Percentiles rank a stretch among this genome's conserved stretches.
phyloP scores from a whole-genome alignment of 2,329 filamentous ascomycete species.

The Chlorencoelia australis region DNA sequence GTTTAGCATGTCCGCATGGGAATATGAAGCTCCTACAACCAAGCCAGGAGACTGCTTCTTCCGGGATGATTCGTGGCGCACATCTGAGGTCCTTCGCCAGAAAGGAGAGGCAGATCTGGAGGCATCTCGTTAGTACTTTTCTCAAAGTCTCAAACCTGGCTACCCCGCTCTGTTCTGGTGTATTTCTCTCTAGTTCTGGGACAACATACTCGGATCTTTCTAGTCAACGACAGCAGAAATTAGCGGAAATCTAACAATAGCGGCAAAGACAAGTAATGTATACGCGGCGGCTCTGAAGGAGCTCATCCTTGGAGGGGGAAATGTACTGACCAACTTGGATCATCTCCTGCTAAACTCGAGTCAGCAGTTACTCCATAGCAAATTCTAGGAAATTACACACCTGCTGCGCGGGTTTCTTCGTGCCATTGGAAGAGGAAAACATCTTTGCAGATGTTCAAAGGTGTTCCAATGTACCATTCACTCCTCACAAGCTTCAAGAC shows the following conservation, averaged over 20 bases:
- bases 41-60: slow-evolving; percentile 50
- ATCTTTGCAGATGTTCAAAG: slow-evolving; percentile 30
- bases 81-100: slow-evolving; percentile 58
- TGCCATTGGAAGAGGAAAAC: slow-evolving; percentile 54
- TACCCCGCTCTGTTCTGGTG: too few species aligned
- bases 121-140: too few species aligned
- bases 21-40: slow-evolving; percentile 90
- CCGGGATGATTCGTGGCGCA: slow-evolving; percentile 41
- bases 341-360: slow-evolving; percentile 66
- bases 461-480: too few species aligned
- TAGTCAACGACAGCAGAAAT: too few species aligned
- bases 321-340: slow-evolving; percentile 88
- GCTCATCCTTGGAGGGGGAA: too few species aligned
- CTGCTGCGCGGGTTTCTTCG: slow-evolving; percentile 64
- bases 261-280: too few species aligned
- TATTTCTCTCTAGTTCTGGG: too few species aligned
- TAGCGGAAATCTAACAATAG: too few species aligned
- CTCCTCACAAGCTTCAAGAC: too few species aligned
- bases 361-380: slow-evolving; percentile 3
- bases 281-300: too few species aligned
- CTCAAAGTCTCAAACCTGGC: too few species aligned
- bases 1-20: slow-evolving; percentile 88
- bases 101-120: slow-evolving; percentile 78
- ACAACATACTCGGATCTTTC: slow-evolving; percentile 55
- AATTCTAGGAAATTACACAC: slow-evolving; percentile 36